phyloP scores from a whole-genome alignment of 345 rosid species.

The Aegle marmelos region DNA sequence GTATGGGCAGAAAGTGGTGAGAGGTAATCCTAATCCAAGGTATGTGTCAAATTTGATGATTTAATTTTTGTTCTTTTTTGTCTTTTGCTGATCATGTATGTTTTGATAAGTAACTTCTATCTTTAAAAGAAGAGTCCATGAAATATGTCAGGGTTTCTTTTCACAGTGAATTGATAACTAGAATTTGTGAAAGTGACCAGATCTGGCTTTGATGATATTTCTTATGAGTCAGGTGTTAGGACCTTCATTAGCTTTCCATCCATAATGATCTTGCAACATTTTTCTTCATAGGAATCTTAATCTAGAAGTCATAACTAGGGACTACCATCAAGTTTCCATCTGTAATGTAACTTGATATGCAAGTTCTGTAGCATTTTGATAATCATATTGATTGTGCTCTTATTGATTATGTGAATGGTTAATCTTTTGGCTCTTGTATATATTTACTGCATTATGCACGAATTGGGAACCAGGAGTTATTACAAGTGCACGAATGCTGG shows the following conservation, averaged over 20 bases:
- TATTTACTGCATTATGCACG: neutral
- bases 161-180: neutral
- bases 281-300: neutral
- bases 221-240: neutral
- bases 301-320: neutral
- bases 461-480: conserved; percentile 67
- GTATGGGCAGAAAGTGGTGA: conserved; percentile 98
- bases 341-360: neutral
- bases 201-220: neutral
- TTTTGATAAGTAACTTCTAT: neutral
- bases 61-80: neutral
- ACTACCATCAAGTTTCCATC: neutral
- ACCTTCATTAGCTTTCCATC: neutral
- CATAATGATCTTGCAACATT: neutral
- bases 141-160: neutral
- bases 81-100: neutral
- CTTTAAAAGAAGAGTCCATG: neutral
- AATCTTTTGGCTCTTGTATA: neutral
- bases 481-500: conserved; percentile 95
- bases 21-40: conserved; percentile 99
- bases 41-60: conserved; percentile 25
- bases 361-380: neutral
- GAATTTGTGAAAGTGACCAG: neutral
- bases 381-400: neutral
- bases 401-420: neutral